Percentiles rank a stretch among this genome's conserved stretches.
phyloP scores from a whole-genome alignment of 169 alveolate genomes.

The Cryptosporidium viatorum region DNA sequence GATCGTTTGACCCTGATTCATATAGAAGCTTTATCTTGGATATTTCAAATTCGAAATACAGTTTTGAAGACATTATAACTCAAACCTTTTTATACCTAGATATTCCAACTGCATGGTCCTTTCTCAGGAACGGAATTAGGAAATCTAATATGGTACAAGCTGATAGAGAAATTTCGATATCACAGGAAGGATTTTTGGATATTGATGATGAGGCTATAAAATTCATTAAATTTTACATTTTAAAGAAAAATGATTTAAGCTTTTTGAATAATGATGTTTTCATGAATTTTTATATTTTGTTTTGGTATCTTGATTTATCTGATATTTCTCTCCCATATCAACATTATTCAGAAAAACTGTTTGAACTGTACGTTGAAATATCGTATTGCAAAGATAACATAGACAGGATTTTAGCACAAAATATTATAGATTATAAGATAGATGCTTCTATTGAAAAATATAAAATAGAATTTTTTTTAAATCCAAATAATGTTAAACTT shows the following conservation, averaged over 20 bases:
- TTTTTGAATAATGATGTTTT: constrained; percentile 7
- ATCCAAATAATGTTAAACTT: constrained; percentile 17
- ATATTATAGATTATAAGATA: background rate
- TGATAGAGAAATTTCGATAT: background rate
- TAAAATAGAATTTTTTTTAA: constrained; percentile 1
- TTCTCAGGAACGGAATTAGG: constrained; percentile 45
- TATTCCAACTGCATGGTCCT: constrained; percentile 68
- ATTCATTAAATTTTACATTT: constrained; percentile 7
- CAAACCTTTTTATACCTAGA: constrained; percentile 59
- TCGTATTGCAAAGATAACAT: constrained; percentile 16
- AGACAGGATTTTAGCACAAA: background rate
- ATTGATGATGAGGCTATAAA: background rate
- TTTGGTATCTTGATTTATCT: constrained; percentile 47
- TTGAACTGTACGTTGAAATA: constrained; percentile 26
- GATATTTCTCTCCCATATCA: constrained; percentile 41
- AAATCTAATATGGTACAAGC: background rate
- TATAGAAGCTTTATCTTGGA: constrained; percentile 13
- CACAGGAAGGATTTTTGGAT: constrained; percentile 1
- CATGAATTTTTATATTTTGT: constrained; percentile 20
- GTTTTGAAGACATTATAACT: constrained; percentile 1
- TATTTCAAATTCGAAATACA: background rate
- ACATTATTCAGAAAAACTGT: constrained; percentile 38
- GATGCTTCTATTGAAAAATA: background rate
- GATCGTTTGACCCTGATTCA: constrained; percentile 41
- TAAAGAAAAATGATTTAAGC: background rate